These are phyloP conservation scores for Epichloe uncinata DNA, from an alignment of 2,329 filamentous ascomycete genomes.

Conservation along the genomic window DNA sequence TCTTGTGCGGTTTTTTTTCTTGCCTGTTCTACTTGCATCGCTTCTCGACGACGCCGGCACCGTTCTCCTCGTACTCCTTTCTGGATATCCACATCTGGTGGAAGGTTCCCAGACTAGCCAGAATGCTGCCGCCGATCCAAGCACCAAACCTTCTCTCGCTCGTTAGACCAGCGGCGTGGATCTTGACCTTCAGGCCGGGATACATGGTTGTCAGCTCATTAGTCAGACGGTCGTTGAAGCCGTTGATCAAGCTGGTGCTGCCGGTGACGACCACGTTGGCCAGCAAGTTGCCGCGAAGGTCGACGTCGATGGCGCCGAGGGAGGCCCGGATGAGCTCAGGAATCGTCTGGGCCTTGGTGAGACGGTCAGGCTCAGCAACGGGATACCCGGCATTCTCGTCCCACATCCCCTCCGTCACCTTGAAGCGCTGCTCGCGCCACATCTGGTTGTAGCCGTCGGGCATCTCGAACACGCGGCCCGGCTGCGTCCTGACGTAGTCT, in stretches of 20 bases:
- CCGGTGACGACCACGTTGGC: slow-evolving; percentile 89
- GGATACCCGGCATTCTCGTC: slow-evolving; percentile 65
- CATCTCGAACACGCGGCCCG: slow-evolving; percentile 88
- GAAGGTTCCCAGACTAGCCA: slow-evolving; percentile 91
- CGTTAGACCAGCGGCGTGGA: slow-evolving; percentile 75
- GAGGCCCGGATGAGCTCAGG: slow-evolving; percentile 69
- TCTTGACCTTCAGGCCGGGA: slow-evolving; percentile 73
- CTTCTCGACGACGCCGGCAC: slow-evolving; percentile 82
- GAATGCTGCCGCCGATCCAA: slow-evolving; percentile 94
- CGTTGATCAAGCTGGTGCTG: slow-evolving; percentile 73
- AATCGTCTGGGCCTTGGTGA: slow-evolving; percentile 64
- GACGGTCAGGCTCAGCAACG: slow-evolving; percentile 28
- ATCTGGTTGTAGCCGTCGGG: slow-evolving; percentile 94
- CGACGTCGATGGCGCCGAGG: slow-evolving; percentile 71
- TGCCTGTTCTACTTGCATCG: slow-evolving; percentile 59
- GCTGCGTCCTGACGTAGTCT: slow-evolving; percentile 57
- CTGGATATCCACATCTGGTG: slow-evolving; percentile 99
- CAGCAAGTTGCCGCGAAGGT: slow-evolving; percentile 73
- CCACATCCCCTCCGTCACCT: slow-evolving; percentile 79
- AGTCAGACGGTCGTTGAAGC: slow-evolving; percentile 83
- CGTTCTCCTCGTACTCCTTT: slow-evolving; percentile 97
- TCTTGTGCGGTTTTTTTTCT: background rate
- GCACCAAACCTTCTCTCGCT: slow-evolving; percentile 83
- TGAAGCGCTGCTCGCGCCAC: slow-evolving; percentile 80
- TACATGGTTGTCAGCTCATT: slow-evolving; percentile 70